Conservation (phyloP, 2,329 filamentous ascomycete genomes). For the Eutypa lata region DNA sequence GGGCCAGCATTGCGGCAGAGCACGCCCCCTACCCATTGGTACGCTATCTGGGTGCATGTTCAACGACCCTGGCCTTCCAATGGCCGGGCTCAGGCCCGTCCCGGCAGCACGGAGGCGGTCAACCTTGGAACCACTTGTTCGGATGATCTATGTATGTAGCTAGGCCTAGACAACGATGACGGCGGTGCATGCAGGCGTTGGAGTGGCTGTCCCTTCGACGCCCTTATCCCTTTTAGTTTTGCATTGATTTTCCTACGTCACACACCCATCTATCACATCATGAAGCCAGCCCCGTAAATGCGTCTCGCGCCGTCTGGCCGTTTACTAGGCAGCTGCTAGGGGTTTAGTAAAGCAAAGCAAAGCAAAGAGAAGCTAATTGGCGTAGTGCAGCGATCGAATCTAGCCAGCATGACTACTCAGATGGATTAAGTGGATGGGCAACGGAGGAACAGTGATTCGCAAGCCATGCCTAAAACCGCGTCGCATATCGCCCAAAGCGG, state of each 20-base stretch:
- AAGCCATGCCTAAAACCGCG: not conserved
- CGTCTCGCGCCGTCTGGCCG: not conserved
- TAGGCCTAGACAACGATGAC: not conserved
- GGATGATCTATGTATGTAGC: no score
- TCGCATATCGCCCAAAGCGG: not conserved
- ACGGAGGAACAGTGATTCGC: not conserved
- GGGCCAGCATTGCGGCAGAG: not conserved
- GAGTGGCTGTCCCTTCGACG: not conserved
- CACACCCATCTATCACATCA: not conserved
- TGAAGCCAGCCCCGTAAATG: not conserved
- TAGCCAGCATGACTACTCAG: no score
- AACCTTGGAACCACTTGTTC: not conserved
- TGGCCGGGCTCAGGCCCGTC: not conserved
- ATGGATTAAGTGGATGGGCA: no score
- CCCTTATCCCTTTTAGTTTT: not conserved
- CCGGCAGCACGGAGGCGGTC: not conserved
- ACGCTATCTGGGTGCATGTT: not conserved
- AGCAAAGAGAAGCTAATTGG: no score
- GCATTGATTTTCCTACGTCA: not conserved
- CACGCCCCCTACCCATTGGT: not conserved
- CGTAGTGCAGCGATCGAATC: no score
- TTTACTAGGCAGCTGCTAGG: no score
- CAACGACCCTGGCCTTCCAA: not conserved
- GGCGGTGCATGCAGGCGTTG: not conserved
- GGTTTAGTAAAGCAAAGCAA: no score